Evolutionary conservation across 2,329 filamentous ascomycete genomes (phyloP).

Genomic region (Albophoma yamanashiensis): DNA sequence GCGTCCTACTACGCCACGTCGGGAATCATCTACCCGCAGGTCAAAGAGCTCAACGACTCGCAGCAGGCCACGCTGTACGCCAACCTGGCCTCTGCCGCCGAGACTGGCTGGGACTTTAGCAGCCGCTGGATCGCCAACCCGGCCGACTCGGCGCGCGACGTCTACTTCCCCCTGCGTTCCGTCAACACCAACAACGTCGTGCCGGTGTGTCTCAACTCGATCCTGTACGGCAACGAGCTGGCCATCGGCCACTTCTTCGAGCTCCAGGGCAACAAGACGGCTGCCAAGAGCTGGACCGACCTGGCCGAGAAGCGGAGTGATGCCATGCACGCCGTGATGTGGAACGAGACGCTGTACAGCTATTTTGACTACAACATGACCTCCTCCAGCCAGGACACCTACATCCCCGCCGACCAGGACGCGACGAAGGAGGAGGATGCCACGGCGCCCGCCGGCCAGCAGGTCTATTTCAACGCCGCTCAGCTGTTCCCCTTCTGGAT

Average conservation of each 20-base stretch:
- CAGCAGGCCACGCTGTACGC: constrained; percentile 44
- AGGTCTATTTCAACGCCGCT: constrained; percentile 45
- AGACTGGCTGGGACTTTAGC: constrained; percentile 56
- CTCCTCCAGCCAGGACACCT: constrained; percentile 43
- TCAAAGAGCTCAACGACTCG: constrained; percentile 35
- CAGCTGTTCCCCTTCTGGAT: constrained; percentile 63
- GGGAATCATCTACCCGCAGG: constrained; percentile 48
- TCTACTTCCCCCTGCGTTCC: constrained; percentile 55
- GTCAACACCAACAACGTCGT: constrained; percentile 49
- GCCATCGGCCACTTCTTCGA: constrained; percentile 45
- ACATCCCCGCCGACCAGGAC: constrained; percentile 37
- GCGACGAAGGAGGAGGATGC: constrained; percentile 13
- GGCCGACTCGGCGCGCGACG: constrained; percentile 44
- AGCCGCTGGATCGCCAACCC: constrained; percentile 48
- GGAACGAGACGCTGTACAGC: constrained; percentile 50
- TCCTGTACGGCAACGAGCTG: constrained; percentile 55
- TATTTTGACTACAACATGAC: constrained; percentile 64
- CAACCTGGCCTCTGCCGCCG: constrained; percentile 54
- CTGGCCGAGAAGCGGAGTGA: constrained; percentile 42
- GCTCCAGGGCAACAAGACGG: constrained; percentile 36
- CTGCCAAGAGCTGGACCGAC: constrained; percentile 36
- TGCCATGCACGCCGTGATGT: constrained; percentile 53
- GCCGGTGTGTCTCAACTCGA: constrained; percentile 58
- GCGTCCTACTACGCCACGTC: constrained; percentile 42
- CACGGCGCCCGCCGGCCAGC: constrained; percentile 38